A percentile compares a stretch with the other conserved stretches of the same genome.
Conservation (phyloP, 257 asterid genomes). For the Nicotiana benthamiana region DNA sequence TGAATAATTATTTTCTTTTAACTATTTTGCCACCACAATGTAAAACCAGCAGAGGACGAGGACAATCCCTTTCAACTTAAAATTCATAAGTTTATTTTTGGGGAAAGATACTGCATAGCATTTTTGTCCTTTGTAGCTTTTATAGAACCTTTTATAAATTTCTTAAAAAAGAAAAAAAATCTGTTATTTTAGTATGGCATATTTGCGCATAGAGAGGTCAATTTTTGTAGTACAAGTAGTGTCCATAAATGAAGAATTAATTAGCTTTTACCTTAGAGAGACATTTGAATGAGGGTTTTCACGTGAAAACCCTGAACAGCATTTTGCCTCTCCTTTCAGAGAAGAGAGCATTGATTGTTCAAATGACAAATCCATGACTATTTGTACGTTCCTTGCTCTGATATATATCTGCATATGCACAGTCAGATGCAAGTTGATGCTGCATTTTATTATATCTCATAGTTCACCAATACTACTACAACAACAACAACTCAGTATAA, state of each 20-base stretch:
- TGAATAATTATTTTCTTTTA: too few species aligned
- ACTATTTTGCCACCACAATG: too few species aligned
- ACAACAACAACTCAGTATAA: too few species aligned
- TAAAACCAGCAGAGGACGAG: too few species aligned
- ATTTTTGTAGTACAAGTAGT: not conserved
- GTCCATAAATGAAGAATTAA: not conserved
- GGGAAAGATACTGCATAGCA: too few species aligned
- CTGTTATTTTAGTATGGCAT: not conserved
- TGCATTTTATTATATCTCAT: not conserved
- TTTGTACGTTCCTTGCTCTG: not conserved
- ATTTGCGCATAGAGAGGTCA: not conserved
- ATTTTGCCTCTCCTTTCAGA: conserved; percentile 21
- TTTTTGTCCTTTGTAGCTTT: not conserved
- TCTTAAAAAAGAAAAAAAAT: not conserved
- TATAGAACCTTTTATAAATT: not conserved
- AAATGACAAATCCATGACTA: conserved; percentile 6
- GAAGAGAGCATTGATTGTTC: conserved; percentile 12
- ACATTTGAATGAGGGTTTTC: conserved; percentile 31
- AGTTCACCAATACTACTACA: too few species aligned
- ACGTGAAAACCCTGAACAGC: conserved; percentile 42
- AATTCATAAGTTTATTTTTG: not conserved
- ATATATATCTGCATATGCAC: not conserved
- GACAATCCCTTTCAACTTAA: too few species aligned
- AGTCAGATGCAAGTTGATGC: not conserved
- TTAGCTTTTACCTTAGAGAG: not conserved